Evolutionary conservation across 2,329 filamentous ascomycete species (phyloP), one percentile per base, ranked within the genome.

Genomic region (Trichoderma citrinoviride): DNA sequence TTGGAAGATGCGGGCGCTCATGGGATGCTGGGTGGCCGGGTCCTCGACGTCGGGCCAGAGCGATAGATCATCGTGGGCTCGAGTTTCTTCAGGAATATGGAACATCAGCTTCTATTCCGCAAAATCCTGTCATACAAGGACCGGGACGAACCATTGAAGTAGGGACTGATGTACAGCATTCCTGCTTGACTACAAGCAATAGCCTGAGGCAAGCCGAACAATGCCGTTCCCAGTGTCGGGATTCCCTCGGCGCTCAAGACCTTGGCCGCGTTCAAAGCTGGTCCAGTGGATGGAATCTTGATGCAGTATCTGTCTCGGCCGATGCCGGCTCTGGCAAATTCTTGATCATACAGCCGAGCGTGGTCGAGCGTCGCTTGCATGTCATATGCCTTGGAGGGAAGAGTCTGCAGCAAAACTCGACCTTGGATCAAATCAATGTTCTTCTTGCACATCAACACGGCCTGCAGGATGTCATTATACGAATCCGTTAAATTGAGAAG

Each of bases 201-300:
- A 5, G 81, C 82, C 70, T 84, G 81, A 0, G 77, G 70, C 1
- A 84, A 74, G 52, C 77, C 76, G 66, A 83, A 82, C 1, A 83
- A 69, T 0, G 81, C 76, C 0, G 82, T 84, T 0, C 79, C 80
- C 1, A 83, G 74, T 0, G 81, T 83, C 2, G 75, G 73, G 53
- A 83, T 82, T 4, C 80, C 80, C 65, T 82, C 80, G 1, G 70
- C 67, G 4, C 74, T 74, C 37, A 84, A 74, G 15, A 77, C 73
- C 54, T 76, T 78, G 29, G 78, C 79, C 0, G 80, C 81, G 60
- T 78, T 80, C 27, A 83, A 70, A 10, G 79, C 81, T 0, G 57
- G 57, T 0, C 81, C 81, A 0, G 81, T 83, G 27, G 76, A 77
- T 10, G 81, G 81, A 25, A 83, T 83, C 71, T 84, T 83, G 76